Conservation (phyloP, 1,284 basidiomycete genomes). For the Termitomyces sp. region DNA sequence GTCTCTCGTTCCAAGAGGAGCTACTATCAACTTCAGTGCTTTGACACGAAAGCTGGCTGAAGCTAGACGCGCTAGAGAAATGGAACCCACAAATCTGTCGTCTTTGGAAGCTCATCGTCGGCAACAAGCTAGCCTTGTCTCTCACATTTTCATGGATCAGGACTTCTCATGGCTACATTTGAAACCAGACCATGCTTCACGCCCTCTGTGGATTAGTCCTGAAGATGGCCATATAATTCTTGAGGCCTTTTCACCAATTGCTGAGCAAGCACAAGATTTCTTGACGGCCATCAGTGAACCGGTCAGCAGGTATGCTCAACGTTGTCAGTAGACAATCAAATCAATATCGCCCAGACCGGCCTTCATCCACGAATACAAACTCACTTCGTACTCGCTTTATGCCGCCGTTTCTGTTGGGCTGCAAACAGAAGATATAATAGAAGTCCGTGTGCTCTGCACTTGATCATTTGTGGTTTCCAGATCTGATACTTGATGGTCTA, state of each 20-base stretch:
- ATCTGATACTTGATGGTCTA: conserved; percentile 19
- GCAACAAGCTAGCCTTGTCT: conserved; percentile 68
- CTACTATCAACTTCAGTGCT: conserved; percentile 79
- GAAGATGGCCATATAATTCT: conserved; percentile 93
- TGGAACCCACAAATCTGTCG: conserved; percentile 37
- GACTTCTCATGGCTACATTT: conserved; percentile 84
- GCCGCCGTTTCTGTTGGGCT: conserved; percentile 98
- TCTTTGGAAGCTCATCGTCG: conserved; percentile 56
- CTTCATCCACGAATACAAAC: conserved; percentile 98
- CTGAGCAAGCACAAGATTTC: conserved; percentile 98
- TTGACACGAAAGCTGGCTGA: conserved; percentile 71
- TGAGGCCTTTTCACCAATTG: conserved; percentile 94
- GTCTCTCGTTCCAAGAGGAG: conserved; percentile 56
- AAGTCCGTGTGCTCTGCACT: conserved; percentile 55
- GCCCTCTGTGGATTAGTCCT: conserved; percentile 94
- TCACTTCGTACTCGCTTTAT: conserved; percentile 96
- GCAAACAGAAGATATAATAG: conserved; percentile 97
- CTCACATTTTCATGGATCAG: conserved; percentile 73
- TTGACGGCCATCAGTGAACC: conserved; percentile 98
- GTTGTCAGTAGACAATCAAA: conserved; percentile 17
- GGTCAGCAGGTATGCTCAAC: conserved; percentile 81
- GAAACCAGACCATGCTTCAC: conserved; percentile 84
- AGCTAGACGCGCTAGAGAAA: conserved; percentile 42
- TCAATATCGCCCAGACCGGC: conserved; percentile 65
- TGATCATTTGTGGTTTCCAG: conserved; percentile 17